These are phyloP conservation scores for Aechmea fasciata DNA, from an alignment of 176 grass and related monocot genomes.

Conservation along the genomic window DNA sequence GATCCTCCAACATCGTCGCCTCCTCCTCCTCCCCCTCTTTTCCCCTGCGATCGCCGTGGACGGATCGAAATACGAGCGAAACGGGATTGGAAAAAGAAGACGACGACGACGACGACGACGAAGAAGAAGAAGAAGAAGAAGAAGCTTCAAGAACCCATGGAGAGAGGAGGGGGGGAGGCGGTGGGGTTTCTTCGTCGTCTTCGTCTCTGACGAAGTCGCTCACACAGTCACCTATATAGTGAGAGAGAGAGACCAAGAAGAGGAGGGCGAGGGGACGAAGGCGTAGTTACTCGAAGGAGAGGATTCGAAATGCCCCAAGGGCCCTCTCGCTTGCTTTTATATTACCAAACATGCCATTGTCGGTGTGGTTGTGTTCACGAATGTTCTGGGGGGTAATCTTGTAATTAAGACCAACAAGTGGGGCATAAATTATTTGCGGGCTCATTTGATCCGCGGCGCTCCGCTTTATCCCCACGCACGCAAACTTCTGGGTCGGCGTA, in stretches of 20 bases:
- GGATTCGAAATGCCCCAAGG: no score
- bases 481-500: neutral
- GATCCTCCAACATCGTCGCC: slow-evolving; percentile 84
- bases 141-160: no score
- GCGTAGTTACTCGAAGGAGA: no score
- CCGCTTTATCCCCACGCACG: neutral
- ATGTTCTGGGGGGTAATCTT: neutral
- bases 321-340: no score
- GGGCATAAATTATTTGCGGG: neutral
- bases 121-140: slow-evolving; percentile 1
- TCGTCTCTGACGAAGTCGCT: neutral
- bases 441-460: neutral
- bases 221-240: neutral
- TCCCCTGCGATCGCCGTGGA: slow-evolving; percentile 23
- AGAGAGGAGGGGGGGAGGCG: neutral
- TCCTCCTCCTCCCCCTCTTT: slow-evolving; percentile 23
- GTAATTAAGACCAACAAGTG: neutral
- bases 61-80: neutral
- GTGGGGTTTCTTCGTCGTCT: neutral
- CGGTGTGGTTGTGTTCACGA: neutral
- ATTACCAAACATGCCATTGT: no score
- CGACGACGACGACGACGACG: no score
- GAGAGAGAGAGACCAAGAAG: neutral
- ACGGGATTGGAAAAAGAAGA: slow-evolving; percentile 1
- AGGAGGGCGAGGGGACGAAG: neutral